phyloP scores from a whole-genome alignment of 768 basidiomycete species.

The Phlebiopsis flavidoalba region DNA sequence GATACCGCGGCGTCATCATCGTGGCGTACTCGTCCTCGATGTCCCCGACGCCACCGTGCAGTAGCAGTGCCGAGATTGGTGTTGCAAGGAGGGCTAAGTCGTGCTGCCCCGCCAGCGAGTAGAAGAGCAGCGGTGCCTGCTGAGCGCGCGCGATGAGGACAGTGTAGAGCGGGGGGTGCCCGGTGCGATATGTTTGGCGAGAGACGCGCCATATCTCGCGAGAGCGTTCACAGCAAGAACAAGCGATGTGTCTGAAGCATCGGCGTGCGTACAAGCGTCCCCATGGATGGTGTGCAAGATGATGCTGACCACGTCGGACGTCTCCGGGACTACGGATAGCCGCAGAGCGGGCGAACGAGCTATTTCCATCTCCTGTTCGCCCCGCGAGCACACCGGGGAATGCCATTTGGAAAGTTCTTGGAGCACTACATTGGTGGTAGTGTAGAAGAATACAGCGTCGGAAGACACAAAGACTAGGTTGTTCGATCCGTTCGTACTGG shows the following conservation, averaged over 20 bases:
- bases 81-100: conserved; percentile 35
- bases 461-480: neutral
- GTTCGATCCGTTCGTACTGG: neutral
- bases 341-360: neutral
- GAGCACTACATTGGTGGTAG: neutral
- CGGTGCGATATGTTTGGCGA: conserved; percentile 19
- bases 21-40: neutral
- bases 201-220: conserved; percentile 21
- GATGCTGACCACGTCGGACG: conserved; percentile 25
- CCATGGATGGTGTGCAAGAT: conserved; percentile 29
- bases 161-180: conserved; percentile 25
- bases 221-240: conserved; percentile 18
- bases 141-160: conserved; percentile 32
- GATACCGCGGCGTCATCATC: neutral
- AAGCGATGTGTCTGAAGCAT: conserved; percentile 21
- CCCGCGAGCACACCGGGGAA: too few relatives aligned
- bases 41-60: conserved; percentile 5
- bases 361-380: too few relatives aligned
- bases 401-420: too few relatives aligned
- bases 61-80: conserved; percentile 31
- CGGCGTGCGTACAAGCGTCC: conserved; percentile 20
- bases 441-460: neutral
- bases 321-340: conserved; percentile 19
- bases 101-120: conserved; percentile 33
- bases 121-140: conserved; percentile 35